Evolutionary conservation across 768 basidiomycete genomes (phyloP).

Genomic region (Austroboletus eburneus): DNA sequence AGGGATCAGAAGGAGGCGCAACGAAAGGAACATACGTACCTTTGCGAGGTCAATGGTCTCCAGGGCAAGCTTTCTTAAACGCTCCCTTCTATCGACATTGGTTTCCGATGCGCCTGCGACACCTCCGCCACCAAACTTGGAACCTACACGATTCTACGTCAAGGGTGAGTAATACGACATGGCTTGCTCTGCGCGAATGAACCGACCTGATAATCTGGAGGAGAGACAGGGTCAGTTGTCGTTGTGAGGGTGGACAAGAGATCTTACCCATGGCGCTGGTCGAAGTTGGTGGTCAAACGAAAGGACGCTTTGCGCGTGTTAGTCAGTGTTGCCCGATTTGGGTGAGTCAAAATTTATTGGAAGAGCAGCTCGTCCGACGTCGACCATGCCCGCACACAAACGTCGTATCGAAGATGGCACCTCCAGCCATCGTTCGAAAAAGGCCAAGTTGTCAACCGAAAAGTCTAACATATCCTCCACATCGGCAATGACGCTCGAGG

Average conservation of each 20-base stretch:
- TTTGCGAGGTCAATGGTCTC: slow-evolving; percentile 99
- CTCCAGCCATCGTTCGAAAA: slow-evolving; percentile 53
- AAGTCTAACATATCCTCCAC: slow-evolving; percentile 29
- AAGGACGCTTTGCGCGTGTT: neutral
- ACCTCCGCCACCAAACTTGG: slow-evolving; percentile 94
- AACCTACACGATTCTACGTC: slow-evolving; percentile 87
- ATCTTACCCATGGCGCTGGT: slow-evolving; percentile 31
- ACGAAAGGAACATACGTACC: slow-evolving; percentile 39
- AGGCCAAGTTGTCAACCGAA: slow-evolving; percentile 43
- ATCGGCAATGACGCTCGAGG: slow-evolving; percentile 51
- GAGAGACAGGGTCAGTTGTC: slow-evolving; percentile 6
- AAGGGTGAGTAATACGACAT: slow-evolving; percentile 4
- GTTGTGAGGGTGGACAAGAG: neutral
- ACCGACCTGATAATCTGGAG: slow-evolving; percentile 65
- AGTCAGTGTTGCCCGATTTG: slow-evolving; percentile 10
- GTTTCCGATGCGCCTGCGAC: slow-evolving; percentile 93
- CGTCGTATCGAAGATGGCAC: slow-evolving; percentile 54
- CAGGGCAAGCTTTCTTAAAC: slow-evolving; percentile 89
- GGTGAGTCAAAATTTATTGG: slow-evolving; percentile 17
- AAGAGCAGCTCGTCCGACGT: too few species aligned
- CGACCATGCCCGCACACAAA: slow-evolving; percentile 52
- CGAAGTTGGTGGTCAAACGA: slow-evolving; percentile 4
- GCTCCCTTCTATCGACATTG: slow-evolving; percentile 93
- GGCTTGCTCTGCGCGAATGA: neutral
- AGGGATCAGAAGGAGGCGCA: slow-evolving; percentile 8